Evolutionary conservation across 345 rosid genomes (phyloP).

Genomic region (Alliaria petiolata): DNA sequence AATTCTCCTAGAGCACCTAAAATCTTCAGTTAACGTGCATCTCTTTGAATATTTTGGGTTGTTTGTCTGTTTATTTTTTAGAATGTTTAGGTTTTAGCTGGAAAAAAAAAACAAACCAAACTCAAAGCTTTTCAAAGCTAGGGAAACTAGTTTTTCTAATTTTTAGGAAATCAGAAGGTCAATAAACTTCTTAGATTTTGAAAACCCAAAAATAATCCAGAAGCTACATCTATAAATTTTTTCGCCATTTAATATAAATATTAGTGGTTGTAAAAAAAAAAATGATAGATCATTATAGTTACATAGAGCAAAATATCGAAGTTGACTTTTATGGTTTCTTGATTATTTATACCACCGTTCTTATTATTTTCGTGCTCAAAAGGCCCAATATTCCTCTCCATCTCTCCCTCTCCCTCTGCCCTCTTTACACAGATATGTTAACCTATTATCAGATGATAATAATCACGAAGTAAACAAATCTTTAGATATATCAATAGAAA

Average conservation of each 20-base stretch:
- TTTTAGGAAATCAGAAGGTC: too few species aligned
- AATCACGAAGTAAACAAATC: not conserved
- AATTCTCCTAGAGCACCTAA: not conserved
- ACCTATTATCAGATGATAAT: constrained; percentile 5
- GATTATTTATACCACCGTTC: constrained; percentile 26
- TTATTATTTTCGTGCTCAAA: not conserved
- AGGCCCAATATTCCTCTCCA: not conserved
- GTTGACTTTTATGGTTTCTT: constrained; percentile 23
- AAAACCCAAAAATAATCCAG: too few species aligned
- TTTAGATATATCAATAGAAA: not conserved
- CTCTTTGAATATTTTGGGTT: not conserved
- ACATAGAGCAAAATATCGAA: not conserved
- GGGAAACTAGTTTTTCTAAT: too few species aligned
- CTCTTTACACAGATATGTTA: not conserved
- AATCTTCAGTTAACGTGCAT: not conserved
- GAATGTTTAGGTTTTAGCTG: too few species aligned
- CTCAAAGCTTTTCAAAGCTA: too few species aligned
- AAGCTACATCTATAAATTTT: too few species aligned
- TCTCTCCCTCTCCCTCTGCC: not conserved
- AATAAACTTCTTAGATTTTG: too few species aligned
- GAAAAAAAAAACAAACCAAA: too few species aligned
- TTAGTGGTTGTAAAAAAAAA: not conserved
- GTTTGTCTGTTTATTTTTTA: too few species aligned
- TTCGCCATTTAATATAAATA: not conserved
- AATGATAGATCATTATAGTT: too few species aligned